phyloP scores from a whole-genome alignment of 78 protist species.

The Protostelium mycophagum region DNA sequence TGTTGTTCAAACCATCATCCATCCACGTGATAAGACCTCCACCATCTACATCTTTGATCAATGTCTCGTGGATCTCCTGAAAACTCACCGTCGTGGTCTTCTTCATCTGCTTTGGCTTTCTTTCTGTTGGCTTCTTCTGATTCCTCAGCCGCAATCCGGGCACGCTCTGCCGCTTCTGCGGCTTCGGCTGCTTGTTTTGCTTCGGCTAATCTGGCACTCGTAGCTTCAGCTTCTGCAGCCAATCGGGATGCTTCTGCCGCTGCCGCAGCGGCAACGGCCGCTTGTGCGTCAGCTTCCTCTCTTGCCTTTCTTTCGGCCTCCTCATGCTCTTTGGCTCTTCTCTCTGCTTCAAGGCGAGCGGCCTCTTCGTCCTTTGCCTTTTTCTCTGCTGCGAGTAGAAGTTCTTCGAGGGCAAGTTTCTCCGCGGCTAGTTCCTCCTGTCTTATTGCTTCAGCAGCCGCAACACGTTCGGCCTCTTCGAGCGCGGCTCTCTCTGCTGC shows the following conservation, averaged over 20 bases:
- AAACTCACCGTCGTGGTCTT: background rate
- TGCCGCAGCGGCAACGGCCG: background rate
- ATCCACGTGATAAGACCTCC: too few relatives aligned
- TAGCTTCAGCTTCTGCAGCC: background rate
- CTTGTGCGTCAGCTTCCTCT: background rate
- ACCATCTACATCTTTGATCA: too few relatives aligned
- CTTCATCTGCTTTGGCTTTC: background rate
- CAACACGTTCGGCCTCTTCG: background rate
- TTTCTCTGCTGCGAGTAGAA: background rate
- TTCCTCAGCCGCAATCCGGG: too few relatives aligned
- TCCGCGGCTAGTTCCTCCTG: background rate
- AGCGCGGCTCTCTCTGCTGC: background rate
- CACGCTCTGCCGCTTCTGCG: too few relatives aligned
- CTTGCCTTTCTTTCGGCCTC: background rate
- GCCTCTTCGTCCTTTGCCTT: background rate
- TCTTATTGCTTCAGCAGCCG: background rate
- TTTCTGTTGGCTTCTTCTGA: background rate
- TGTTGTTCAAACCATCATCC: too few relatives aligned
- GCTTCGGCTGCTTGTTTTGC: background rate
- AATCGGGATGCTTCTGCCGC: background rate
- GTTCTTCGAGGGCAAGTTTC: background rate
- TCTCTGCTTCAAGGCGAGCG: background rate
- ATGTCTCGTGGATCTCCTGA: too few relatives aligned
- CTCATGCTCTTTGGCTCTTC: background rate
- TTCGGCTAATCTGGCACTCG: background rate